Base-by-base conservation (phyloP, 805 yeast species). In the Zygotorulaspora florentina region DNA sequence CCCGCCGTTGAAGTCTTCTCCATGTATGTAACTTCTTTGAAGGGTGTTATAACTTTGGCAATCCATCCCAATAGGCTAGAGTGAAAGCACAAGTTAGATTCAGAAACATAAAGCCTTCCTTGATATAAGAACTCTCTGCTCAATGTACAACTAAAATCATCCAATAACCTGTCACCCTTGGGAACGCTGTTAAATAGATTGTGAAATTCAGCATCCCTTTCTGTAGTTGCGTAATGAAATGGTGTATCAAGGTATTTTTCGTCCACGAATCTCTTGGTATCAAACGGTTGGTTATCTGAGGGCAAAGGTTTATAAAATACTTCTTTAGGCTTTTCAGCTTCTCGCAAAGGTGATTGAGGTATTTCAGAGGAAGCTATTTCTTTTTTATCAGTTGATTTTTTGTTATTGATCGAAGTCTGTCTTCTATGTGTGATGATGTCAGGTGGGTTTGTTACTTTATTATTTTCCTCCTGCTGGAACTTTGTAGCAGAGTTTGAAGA, bases 1-100 rank as follows among this genome's bases (percentile, higher is more conserved):
- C 95, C 96, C 3, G 88, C 96, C 0, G 96, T 88, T 15, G 81
- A 75, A 47, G 81, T 84, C 65, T 87, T 87, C 57, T 91, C 96
- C 52, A 62, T 52, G 31, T 50, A 52, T 9, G 75, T 71, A 20
- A 93, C 79, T 45, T 88, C 96, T 39, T 75, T 78, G 53, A 82
- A 76, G 0, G 87, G 81, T 15, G 93, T 75, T 2, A 84, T 76
- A 31, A 90, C 68, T 52, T 79, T 85, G 8, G 96, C 87, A 9
- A 88, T 85, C 96, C 96, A 90, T 1, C 96, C 96, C 37, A 91
- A 68, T 33, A 93, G 71, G 26, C 59, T 56, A 7, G 96, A 85
- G 61, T 88, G 83, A 73, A 93, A 93, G 60, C 96, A 87, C 3
- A 91, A 60, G 57, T 83, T 80, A 42, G 77, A 75, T 52, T 87